phyloP scores from a whole-genome alignment of 2,329 filamentous ascomycete species.

The Paraphaeosphaeria minitans region DNA sequence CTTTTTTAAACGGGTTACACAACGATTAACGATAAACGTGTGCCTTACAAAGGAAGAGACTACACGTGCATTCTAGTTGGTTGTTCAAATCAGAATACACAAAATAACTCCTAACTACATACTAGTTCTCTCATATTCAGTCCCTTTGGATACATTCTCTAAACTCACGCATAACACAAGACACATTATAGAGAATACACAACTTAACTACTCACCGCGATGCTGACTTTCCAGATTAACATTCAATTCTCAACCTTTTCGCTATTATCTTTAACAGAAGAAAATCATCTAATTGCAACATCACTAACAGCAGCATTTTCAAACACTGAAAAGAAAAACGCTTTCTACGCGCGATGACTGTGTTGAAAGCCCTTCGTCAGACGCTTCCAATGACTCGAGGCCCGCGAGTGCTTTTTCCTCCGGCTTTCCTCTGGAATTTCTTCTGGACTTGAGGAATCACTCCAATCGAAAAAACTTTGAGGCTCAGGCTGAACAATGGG shows the following conservation, averaged over 20 bases:
- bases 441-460: not conserved
- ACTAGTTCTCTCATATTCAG: too few species aligned
- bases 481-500: not conserved
- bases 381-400: not conserved
- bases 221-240: not conserved
- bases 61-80: too few species aligned
- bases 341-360: not conserved
- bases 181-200: too few species aligned
- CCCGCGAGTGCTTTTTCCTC: too few species aligned
- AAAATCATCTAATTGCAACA: not conserved
- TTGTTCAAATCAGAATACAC: too few species aligned
- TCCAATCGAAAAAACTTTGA: not conserved
- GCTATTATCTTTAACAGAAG: not conserved
- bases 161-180: not conserved
- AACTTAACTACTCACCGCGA: not conserved
- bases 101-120: too few species aligned
- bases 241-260: not conserved
- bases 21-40: not conserved
- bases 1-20: not conserved
- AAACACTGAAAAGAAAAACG: not conserved
- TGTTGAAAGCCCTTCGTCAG: not conserved
- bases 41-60: constrained; percentile 3
- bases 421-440: not conserved
- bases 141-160: too few species aligned
- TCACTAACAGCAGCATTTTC: not conserved